phyloP scores from a whole-genome alignment of 352 stramenopile genomes.

The Pythium aphanidermatum region DNA sequence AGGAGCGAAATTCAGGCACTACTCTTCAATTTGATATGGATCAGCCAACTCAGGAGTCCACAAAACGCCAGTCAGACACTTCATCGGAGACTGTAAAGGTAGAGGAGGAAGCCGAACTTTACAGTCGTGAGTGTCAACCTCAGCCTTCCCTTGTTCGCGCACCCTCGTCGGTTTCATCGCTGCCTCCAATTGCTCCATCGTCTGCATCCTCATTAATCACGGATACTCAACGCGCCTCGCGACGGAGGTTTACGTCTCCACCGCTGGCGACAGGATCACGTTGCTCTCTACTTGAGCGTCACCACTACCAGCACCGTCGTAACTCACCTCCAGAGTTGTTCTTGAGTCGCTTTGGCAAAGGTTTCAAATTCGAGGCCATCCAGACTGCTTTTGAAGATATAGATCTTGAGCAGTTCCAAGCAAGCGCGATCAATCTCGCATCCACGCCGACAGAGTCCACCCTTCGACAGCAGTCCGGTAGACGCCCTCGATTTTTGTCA shows the following conservation, averaged over 20 bases:
- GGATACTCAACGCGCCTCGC: not conserved
- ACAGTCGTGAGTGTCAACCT: constrained; percentile 14
- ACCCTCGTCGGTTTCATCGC: not conserved
- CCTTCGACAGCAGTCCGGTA: not conserved
- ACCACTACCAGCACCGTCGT: constrained; percentile 35
- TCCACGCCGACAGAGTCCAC: constrained; percentile 5
- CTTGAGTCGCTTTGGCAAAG: constrained; percentile 44
- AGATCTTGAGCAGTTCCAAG: constrained; percentile 12
- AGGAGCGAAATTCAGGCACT: not conserved
- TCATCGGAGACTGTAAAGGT: no score
- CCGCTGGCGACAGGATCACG: constrained; percentile 42
- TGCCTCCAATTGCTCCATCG: not conserved
- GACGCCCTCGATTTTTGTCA: not conserved
- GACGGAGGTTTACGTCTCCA: constrained; percentile 37
- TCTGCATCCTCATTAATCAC: no score
- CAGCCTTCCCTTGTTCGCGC: no score
- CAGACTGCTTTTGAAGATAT: constrained; percentile 23
- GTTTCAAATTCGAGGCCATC: constrained; percentile 41
- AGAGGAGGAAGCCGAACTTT: no score
- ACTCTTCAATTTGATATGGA: constrained; percentile 21
- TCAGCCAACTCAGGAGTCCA: no score
- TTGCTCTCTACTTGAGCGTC: constrained; percentile 20
- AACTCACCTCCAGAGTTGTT: constrained; percentile 65
- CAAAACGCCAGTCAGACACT: no score
- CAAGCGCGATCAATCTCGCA: constrained; percentile 8